phyloP scores from a whole-genome alignment of 208 protist genomes.

The Trypanosoma melophagium region DNA sequence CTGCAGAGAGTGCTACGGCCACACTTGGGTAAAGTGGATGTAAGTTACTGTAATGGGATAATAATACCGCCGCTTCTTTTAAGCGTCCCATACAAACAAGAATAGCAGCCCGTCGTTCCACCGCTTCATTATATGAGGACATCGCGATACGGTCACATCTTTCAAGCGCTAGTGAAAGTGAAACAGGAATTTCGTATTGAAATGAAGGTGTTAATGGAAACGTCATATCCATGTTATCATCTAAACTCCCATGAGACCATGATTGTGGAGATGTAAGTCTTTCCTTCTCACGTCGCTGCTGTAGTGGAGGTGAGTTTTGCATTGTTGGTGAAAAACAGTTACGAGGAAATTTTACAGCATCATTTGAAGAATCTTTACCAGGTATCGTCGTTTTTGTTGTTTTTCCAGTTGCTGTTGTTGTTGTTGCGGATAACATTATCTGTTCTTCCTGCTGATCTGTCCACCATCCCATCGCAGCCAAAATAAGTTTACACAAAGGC shows the following conservation, averaged over 20 bases:
- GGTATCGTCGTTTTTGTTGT: no score
- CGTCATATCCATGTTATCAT: slow-evolving; percentile 6
- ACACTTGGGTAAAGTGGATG: slow-evolving; percentile 62
- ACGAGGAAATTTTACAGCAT: background rate
- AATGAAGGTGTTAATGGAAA: background rate
- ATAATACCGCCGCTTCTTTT: slow-evolving; percentile 52
- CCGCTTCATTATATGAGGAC: slow-evolving; percentile 56
- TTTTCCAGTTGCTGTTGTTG: background rate
- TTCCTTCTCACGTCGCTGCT: slow-evolving; percentile 3
- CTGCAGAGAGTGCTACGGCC: slow-evolving; percentile 58
- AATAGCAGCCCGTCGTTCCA: slow-evolving; percentile 79
- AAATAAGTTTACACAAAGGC: slow-evolving; percentile 33
- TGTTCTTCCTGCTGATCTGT: slow-evolving; percentile 12
- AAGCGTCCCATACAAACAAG: slow-evolving; percentile 55
- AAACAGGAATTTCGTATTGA: background rate
- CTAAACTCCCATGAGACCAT: slow-evolving; percentile 1
- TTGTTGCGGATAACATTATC: background rate
- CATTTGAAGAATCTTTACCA: background rate
- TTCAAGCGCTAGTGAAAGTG: background rate
- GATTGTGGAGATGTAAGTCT: background rate
- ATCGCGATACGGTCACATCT: slow-evolving; percentile 53
- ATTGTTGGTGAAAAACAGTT: background rate
- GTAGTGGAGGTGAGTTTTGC: background rate
- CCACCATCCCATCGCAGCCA: slow-evolving; percentile 58
- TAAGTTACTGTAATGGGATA: slow-evolving; percentile 42